A percentile compares a stretch with the other conserved stretches of the same genome.
Evolutionary conservation across 441 rosid species (phyloP).

Genomic region (Croton laevigatus): DNA sequence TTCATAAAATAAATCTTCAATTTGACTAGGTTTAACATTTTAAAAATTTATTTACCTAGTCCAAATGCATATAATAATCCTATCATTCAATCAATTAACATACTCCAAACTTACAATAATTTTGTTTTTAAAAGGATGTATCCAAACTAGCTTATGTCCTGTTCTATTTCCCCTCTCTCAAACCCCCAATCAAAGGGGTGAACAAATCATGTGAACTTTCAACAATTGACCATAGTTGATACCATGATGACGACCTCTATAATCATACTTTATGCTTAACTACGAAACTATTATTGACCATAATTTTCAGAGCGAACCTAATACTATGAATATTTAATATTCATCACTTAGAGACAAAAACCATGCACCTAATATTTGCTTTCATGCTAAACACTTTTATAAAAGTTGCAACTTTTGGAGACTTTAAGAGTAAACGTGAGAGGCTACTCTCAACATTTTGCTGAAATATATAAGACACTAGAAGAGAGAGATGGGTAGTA

Average conservation of each 20-base stretch:
- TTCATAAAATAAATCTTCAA: too few species aligned
- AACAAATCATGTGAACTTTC: background rate
- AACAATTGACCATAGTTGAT: conserved; percentile 10
- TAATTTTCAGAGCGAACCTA: conserved; percentile 5
- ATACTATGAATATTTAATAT: conserved; percentile 16
- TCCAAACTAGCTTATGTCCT: background rate
- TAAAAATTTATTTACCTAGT: too few species aligned
- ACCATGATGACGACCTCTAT: conserved; percentile 17
- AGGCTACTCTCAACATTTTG: background rate
- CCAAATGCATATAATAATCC: too few species aligned
- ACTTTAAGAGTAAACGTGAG: background rate
- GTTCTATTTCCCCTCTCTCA: background rate
- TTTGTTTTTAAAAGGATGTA: too few species aligned
- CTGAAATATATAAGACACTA: too few species aligned
- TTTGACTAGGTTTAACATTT: too few species aligned
- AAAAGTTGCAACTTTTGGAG: background rate
- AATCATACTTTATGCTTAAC: background rate
- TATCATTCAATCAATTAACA: too few species aligned
- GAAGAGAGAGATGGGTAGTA: too few species aligned
- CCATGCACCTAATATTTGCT: conserved; percentile 1
- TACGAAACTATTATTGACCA: conserved; percentile 7
- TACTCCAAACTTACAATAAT: too few species aligned
- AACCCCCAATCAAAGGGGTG: background rate
- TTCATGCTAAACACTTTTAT: conserved; percentile 15
- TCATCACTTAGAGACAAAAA: conserved; percentile 10